Conservation (phyloP, 2,329 filamentous ascomycete genomes). For the Claviceps africana region DNA sequence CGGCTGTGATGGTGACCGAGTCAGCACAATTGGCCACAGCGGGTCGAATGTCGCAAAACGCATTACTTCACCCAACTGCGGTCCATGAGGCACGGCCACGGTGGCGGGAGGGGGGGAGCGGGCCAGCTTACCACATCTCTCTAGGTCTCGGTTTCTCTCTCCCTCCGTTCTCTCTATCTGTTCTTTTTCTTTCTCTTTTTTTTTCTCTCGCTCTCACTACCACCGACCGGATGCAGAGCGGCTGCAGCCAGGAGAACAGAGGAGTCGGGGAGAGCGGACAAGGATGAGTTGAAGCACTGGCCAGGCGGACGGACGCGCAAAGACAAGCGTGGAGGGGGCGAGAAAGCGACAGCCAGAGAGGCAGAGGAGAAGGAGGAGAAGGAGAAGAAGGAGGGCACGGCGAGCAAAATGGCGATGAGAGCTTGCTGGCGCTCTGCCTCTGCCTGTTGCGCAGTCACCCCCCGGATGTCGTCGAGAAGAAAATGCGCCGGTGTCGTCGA, state of each 20-base stretch:
- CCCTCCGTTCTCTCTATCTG: background rate
- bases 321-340: background rate
- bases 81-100: background rate
- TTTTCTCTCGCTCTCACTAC: background rate
- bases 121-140: constrained; percentile 6
- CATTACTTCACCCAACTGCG: background rate
- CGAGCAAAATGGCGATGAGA: background rate
- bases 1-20: background rate
- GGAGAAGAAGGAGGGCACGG: background rate
- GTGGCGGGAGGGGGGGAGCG: background rate
- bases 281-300: background rate
- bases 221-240: background rate
- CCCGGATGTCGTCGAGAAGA: background rate
- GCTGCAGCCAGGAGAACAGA: background rate
- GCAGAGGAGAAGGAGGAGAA: background rate
- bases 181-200: background rate
- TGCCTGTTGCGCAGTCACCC: background rate
- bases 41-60: constrained; percentile 1
- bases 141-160: background rate
- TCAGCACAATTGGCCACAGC: background rate
- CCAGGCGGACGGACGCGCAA: background rate
- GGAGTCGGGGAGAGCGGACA: background rate
- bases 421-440: background rate
- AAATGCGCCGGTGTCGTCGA: constrained; percentile 1
- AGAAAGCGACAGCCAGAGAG: background rate